Evolutionary conservation across 805 yeast species (phyloP), one percentile per base, ranked within the genome.

Genomic region (Sugiyamaella qingdaonensis): DNA sequence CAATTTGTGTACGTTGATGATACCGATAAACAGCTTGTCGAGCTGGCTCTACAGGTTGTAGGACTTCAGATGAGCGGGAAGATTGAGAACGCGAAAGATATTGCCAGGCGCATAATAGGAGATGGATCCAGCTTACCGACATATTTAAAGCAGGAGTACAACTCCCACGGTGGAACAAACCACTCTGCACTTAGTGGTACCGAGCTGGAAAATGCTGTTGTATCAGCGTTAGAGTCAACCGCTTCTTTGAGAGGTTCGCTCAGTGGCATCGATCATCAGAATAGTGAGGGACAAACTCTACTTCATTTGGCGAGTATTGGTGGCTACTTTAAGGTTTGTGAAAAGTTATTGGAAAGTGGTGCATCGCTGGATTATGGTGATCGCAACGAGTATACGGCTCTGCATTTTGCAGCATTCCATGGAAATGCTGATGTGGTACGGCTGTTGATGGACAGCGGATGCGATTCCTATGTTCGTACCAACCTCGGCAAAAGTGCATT

Each of bases 41-140:
- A 94, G 71, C 75, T 94, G 58, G 99, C 99, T 1, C 76, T 94
- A 61, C 98, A 94, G 66, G 94, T 94, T 62, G 97, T 94, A 39
- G 99, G 99, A 1, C 75, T 91, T 69, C 92, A 92, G 71, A 90
- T 92, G 97, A 91, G 89, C 65, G 99, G 98, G 54, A 85, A 85
- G 63, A 73, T 94, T 54, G 98, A 94, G 65, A 97, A 92, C 69
- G 97, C 98, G 1, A 82, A 88, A 60, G 90, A 89, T 64, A 88
- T 94, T 62, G 98, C 98, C 1, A 85, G 86, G 68, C 77, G 96
- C 58, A 89, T 94, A 59, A 90, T 92, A 51, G 95, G 94, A 10
- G 78, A 29, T 42, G 54, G 58, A 18, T 53, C 51, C 9, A 49
- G 51, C 10, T 37, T 53, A 16, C 32, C 54, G 2, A 29, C 50